A percentile compares a stretch with the other conserved stretches of the same genome.
phyloP scores from a whole-genome alignment of 306 rosid species.

The Lagenaria siceraria region DNA sequence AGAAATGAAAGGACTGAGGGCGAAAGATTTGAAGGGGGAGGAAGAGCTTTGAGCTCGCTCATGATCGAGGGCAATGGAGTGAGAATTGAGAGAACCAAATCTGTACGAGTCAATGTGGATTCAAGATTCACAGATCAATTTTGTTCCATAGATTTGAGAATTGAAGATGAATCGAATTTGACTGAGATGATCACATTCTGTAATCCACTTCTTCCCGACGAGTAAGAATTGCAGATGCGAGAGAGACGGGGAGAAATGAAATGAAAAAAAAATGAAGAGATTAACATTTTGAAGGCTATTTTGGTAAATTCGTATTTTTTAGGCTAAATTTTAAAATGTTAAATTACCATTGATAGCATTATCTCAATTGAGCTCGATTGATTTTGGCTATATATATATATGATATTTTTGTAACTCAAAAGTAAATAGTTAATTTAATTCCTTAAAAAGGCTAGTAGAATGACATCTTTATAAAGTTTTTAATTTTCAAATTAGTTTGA shows the following conservation, averaged over 20 bases:
- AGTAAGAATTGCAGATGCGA: not conserved
- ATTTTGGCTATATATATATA: too few relatives aligned
- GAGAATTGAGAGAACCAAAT: not conserved
- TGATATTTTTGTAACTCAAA: too few relatives aligned
- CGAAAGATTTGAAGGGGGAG: conserved; percentile 42
- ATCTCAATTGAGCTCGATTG: too few relatives aligned
- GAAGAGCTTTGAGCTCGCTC: conserved; percentile 24
- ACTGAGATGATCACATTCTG: not conserved
- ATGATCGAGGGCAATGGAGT: not conserved
- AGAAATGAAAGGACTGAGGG: conserved; percentile 48
- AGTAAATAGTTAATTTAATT: too few relatives aligned
- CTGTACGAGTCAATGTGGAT: not conserved
- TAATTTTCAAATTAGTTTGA: too few relatives aligned
- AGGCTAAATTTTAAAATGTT: not conserved
- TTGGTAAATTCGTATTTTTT: not conserved
- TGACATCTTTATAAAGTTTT: too few relatives aligned
- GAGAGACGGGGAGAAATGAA: not conserved
- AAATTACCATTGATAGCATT: too few relatives aligned
- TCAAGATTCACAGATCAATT: not conserved
- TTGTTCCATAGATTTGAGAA: not conserved
- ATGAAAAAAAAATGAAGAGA: not conserved
- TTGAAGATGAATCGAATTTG: not conserved
- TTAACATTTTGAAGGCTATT: not conserved
- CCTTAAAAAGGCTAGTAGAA: too few relatives aligned
- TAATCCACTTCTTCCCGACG: not conserved